Evolutionary conservation across 495 filamentous ascomycete species (phyloP).

Genomic region (Podospora conica): DNA sequence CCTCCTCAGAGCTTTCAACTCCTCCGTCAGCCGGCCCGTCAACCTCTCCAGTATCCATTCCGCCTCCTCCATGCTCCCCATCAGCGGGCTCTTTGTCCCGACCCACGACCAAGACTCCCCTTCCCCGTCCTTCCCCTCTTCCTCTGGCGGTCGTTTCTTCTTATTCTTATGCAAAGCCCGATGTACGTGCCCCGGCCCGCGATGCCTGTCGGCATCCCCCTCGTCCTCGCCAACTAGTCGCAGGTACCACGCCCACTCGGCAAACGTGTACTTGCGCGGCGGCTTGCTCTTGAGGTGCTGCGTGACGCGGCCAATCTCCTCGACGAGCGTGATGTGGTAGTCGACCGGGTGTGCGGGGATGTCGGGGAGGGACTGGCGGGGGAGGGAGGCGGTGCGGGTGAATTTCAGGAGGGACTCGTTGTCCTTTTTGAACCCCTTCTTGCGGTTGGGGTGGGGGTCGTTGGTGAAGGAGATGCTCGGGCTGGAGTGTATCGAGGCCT

Average conservation of each 20-base stretch:
- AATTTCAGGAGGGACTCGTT: constrained; percentile 5
- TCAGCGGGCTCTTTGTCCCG: constrained; percentile 61
- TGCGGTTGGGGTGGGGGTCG: neutral
- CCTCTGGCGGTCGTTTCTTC: neutral
- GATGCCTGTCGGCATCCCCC: constrained; percentile 38
- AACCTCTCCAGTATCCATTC: constrained; percentile 75
- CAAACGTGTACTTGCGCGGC: constrained; percentile 64
- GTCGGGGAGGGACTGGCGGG: constrained; percentile 23
- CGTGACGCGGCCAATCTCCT: constrained; percentile 62
- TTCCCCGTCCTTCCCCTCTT: constrained; percentile 2
- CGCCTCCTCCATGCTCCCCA: constrained; percentile 65
- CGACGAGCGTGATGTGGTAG: constrained; percentile 61
- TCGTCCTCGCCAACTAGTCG: constrained; percentile 69
- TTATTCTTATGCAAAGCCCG: neutral
- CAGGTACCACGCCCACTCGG: constrained; percentile 79
- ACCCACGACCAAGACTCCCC: constrained; percentile 66
- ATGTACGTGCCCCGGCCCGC: constrained; percentile 13
- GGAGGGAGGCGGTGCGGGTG: constrained; percentile 24
- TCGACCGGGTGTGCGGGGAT: constrained; percentile 39
- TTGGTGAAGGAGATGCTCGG: neutral
- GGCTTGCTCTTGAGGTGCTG: constrained; percentile 54
- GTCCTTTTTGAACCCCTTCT: neutral
- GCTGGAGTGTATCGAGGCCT: neutral
- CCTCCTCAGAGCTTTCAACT: constrained; percentile 35
- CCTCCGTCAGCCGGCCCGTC: constrained; percentile 47